Percentiles rank a stretch among this genome's conserved stretches.
Evolutionary conservation across 129 eudicot species (phyloP).

Genomic region (Artemisia argyi): DNA sequence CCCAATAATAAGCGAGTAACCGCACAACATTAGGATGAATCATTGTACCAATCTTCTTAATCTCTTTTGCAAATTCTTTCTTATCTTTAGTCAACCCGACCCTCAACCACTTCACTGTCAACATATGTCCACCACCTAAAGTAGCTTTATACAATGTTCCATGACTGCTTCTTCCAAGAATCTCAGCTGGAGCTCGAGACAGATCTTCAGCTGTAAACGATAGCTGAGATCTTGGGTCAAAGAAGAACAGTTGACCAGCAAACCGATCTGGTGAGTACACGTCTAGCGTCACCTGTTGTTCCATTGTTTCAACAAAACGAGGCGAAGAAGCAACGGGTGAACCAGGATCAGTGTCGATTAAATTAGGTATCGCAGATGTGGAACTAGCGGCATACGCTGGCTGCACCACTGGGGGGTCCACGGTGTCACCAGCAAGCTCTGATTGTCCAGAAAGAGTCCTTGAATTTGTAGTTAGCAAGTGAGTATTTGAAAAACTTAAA

Average conservation of each 20-base stretch:
- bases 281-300: slow-evolving; percentile 72
- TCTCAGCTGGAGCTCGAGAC: slow-evolving; percentile 98
- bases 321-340: slow-evolving; percentile 84
- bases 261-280: slow-evolving; percentile 95
- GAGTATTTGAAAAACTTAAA: slow-evolving; percentile 82
- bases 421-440: slow-evolving; percentile 54
- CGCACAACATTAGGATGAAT: slow-evolving; percentile 77
- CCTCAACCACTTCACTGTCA: slow-evolving; percentile 94
- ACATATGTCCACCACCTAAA: slow-evolving; percentile 74
- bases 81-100: slow-evolving; percentile 91
- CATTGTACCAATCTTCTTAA: slow-evolving; percentile 76
- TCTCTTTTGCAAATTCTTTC: slow-evolving; percentile 95
- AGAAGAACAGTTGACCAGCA: slow-evolving; percentile 82
- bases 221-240: slow-evolving; percentile 58
- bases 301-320: slow-evolving; percentile 62
- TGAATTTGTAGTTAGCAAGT: slow-evolving; percentile 76
- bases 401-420: slow-evolving; percentile 49
- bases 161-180: slow-evolving; percentile 98
- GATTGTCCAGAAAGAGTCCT: slow-evolving; percentile 74
- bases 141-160: slow-evolving; percentile 98
- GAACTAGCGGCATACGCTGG: slow-evolving; percentile 39
- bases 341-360: slow-evolving; percentile 50
- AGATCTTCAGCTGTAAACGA: slow-evolving; percentile 88
- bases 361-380: slow-evolving; percentile 42
- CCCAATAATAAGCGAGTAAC: slow-evolving; percentile 94